phyloP scores from a whole-genome alignment of 257 asterid species.

The Hygrophila difformis region DNA sequence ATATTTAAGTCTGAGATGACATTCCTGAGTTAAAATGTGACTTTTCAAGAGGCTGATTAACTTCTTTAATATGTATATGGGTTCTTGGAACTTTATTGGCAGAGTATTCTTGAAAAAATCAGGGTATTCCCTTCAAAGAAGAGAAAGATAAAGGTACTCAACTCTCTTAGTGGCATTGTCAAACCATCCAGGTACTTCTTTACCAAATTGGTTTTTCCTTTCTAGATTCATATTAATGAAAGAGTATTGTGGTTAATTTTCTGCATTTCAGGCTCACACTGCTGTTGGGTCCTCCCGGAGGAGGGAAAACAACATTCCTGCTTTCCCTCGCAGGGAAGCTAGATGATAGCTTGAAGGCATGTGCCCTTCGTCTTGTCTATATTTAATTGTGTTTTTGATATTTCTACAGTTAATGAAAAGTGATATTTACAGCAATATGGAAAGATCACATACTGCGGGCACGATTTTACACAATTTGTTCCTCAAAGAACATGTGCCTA shows the following conservation, averaged over 20 bases:
- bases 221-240: background rate
- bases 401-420: too few relatives aligned
- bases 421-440: too few relatives aligned
- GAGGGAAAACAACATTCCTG: constrained; percentile 41
- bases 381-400: too few relatives aligned
- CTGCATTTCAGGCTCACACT: constrained; percentile 29
- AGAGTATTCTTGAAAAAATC: constrained; percentile 23
- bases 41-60: too few relatives aligned
- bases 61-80: too few relatives aligned
- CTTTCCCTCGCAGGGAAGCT: too few relatives aligned
- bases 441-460: too few relatives aligned
- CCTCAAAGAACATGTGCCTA: too few relatives aligned
- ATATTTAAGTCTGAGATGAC: background rate
- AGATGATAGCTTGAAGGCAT: constrained; percentile 23
- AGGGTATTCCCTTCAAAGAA: constrained; percentile 32
- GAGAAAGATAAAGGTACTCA: constrained; percentile 26
- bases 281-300: constrained; percentile 46
- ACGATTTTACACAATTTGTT: too few relatives aligned
- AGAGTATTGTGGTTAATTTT: background rate
- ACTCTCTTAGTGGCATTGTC: constrained; percentile 26
- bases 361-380: too few relatives aligned
- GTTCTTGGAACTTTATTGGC: too few relatives aligned
- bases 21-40: constrained; percentile 3
- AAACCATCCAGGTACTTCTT: constrained; percentile 27
- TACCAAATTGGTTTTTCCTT: background rate